phyloP scores from a whole-genome alignment of 164 flowering plant species.

The Liriodendron chinense region DNA sequence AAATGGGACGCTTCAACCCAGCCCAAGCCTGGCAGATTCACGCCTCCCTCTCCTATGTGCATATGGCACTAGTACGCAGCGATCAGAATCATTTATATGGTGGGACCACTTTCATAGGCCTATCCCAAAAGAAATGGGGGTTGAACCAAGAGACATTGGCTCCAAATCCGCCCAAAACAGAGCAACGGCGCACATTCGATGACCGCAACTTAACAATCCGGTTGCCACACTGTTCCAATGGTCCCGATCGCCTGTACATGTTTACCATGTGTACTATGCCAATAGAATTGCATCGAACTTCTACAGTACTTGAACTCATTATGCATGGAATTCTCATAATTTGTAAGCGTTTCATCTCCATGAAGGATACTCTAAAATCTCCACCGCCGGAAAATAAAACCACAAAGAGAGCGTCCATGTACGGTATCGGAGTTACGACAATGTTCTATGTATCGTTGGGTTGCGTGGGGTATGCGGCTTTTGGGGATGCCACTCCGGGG shows the following conservation, averaged over 20 bases:
- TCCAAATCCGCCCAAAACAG: neutral
- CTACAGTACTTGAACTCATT: neutral
- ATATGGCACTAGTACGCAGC: too few species aligned
- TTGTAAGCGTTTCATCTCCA: neutral
- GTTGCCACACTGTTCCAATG: too few species aligned
- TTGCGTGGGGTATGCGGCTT: conserved; percentile 19
- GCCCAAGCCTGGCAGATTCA: too few species aligned
- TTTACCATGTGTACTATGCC: too few species aligned
- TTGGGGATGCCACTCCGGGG: conserved; percentile 16
- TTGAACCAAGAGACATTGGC: too few species aligned
- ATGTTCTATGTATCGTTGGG: conserved; percentile 14
- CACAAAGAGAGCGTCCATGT: conserved; percentile 33
- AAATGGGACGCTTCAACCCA: too few species aligned
- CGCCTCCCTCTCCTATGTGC: too few species aligned
- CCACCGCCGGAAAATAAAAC: conserved; percentile 38
- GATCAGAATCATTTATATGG: too few species aligned
- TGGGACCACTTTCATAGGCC: too few species aligned
- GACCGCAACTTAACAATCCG: neutral
- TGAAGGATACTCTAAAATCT: conserved; percentile 40
- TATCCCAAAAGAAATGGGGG: too few species aligned
- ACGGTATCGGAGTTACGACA: conserved; percentile 24
- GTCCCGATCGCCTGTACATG: too few species aligned
- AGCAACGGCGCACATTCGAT: neutral
- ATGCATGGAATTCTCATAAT: neutral
- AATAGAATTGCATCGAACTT: neutral